phyloP scores from a whole-genome alignment of 208 protist species.

The Leishmania lainsoni region DNA sequence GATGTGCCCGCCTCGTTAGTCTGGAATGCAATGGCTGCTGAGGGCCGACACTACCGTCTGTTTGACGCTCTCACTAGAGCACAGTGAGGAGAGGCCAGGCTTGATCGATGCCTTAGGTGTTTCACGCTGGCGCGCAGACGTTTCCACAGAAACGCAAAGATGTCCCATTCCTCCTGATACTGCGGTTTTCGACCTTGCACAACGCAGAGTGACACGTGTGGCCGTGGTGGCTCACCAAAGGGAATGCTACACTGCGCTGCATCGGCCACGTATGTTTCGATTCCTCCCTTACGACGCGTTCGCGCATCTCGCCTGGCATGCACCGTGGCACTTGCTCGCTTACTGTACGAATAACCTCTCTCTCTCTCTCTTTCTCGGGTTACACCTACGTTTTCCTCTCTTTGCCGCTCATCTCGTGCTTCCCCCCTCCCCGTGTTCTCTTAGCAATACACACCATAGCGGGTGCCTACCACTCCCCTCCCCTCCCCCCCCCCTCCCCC shows the following conservation, averaged over 20 bases:
- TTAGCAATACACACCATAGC: neutral
- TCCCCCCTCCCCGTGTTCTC: neutral
- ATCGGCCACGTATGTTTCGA: neutral
- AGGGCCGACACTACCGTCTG: neutral
- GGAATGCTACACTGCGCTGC: neutral
- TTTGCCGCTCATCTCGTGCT: neutral
- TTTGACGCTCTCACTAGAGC: rapidly evolving
- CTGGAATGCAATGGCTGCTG: neutral
- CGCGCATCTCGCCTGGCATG: neutral
- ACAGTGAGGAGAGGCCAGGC: neutral
- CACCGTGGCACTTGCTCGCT: neutral
- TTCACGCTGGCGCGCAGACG: neutral
- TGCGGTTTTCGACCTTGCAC: neutral
- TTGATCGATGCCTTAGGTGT: neutral
- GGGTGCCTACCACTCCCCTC: neutral
- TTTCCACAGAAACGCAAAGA: neutral
- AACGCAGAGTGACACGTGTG: neutral
- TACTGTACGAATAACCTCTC: neutral
- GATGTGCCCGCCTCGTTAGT: neutral
- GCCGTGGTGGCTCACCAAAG: neutral
- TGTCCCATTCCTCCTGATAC: neutral
- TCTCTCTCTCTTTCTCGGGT: neutral
- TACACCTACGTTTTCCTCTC: neutral
- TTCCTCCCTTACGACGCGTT: neutral
- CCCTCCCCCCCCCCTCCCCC: neutral